Evolutionary conservation across 345 rosid species (phyloP), one percentile per base, ranked within the genome.

Genomic region (Tarenaya hassleriana): DNA sequence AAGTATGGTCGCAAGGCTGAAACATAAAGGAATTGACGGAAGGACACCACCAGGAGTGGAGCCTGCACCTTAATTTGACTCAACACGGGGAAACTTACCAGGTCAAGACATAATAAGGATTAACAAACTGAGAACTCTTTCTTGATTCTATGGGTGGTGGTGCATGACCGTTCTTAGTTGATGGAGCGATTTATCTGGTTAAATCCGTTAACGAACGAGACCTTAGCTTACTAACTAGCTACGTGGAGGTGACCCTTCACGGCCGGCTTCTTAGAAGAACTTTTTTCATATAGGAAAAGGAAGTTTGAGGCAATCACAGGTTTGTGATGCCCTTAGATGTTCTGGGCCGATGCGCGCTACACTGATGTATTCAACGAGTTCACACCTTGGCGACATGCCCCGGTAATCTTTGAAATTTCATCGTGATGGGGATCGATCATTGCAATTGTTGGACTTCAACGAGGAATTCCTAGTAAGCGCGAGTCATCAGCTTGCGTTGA

Each of bases 81-180:
- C n/a, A n/a, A n/a, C n/a, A n/a, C n/a, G n/a, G n/a, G n/a, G n/a
- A 54, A 62, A 47, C 67, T 62, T 46, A 62, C 56, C 38, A 63
- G 43, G 55, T 47, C 61, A 13, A 55, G 39, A 52, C n/a, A n/a
- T n/a, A n/a, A n/a, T n/a, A n/a, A n/a, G n/a, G n/a, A n/a, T n/a
- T n/a, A n/a, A n/a, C n/a, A n/a, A n/a, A 50, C 55, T 50, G 41
- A 50, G 55, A 50, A 8, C 15, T 42, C 35, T 58, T 59, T 59
- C 64, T 47, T 39, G 56, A 59, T 59, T 47, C 14, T 49, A 48
- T 59, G 47, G 56, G 48, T 59, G 34, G 64, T 47, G 47, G 38
- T 59, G 64, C 55, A 59, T 37, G 51, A 51, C 8, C 59, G 37
- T 40, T 61, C 65, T 40, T 61, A 61, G 65, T 61, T 61, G 50